Conservation (phyloP, 768 basidiomycete genomes). For the Russula compacta region DNA sequence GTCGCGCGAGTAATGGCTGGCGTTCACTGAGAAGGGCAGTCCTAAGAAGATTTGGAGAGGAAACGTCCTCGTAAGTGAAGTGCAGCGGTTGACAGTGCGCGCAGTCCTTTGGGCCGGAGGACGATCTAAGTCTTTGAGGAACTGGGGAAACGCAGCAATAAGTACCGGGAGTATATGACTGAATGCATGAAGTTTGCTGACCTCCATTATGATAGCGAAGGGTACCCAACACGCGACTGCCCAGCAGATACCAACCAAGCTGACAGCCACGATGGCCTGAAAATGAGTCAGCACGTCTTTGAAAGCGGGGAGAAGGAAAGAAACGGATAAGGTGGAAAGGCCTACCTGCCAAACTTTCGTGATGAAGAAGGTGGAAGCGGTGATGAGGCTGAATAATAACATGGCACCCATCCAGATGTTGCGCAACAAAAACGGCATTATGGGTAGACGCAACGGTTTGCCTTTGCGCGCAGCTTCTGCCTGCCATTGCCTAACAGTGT, state of each 20-base stretch:
- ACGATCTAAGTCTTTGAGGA: slow-evolving; percentile 17
- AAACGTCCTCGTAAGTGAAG: slow-evolving; percentile 47
- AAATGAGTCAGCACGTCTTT: background rate
- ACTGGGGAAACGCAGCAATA: slow-evolving; percentile 1
- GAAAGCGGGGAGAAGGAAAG: background rate
- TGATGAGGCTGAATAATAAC: slow-evolving; percentile 68
- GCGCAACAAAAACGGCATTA: slow-evolving; percentile 83
- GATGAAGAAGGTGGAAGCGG: slow-evolving; percentile 82
- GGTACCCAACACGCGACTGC: slow-evolving; percentile 98
- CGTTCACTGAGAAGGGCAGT: slow-evolving; percentile 35
- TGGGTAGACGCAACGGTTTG: slow-evolving; percentile 65
- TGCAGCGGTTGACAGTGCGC: slow-evolving; percentile 25
- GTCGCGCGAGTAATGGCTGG: slow-evolving; percentile 52
- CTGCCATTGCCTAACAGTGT: slow-evolving; percentile 73
- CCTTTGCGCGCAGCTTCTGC: slow-evolving; percentile 73
- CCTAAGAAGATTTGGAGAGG: slow-evolving; percentile 34
- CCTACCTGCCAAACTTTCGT: slow-evolving; percentile 60
- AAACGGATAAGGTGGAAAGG: background rate
- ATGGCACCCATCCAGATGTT: slow-evolving; percentile 92
- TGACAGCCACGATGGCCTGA: slow-evolving; percentile 77
- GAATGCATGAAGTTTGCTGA: slow-evolving; percentile 23
- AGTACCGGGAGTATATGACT: background rate
- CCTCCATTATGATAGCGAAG: slow-evolving; percentile 97
- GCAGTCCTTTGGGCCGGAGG: background rate
- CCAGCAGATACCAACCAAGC: slow-evolving; percentile 89